Base-by-base conservation (phyloP, 352 stramenopile genomes). In the Globisporangium takayamanum region DNA sequence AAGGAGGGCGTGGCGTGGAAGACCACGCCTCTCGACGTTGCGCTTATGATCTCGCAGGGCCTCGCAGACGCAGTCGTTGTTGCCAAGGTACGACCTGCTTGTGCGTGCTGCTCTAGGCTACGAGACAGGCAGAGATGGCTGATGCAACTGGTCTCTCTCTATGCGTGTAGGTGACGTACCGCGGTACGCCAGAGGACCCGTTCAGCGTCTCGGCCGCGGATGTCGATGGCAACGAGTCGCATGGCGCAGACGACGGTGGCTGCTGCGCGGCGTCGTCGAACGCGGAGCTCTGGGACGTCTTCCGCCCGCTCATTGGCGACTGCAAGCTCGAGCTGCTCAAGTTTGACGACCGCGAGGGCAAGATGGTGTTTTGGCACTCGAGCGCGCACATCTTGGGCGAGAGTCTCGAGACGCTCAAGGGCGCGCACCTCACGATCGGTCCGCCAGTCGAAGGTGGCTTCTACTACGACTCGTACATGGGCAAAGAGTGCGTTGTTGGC, bases 391-490 rank as follows among this genome's bases (percentile, higher is more conserved):
- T 99, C 22, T 73, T 99, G 61, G 97, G 97, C 59, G 93, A 98
- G 70, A 96, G 91, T 30, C 81, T 99, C 28, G 97, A 99, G 74
- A 89, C 91, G 55, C 74, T 98, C 53, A 99, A 98, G 74, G 97
- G 97, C 48, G 88, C 74, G 52, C 94, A 98, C 63, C 80, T 99
- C 42, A 99, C 96, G 5, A 98, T 99, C 69, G 97, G 97, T 14
- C 97, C 97, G 25, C 94, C 89, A 39, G 77, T 98, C 28, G 88
- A 97, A 45, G 91, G 94, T 53, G 97, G 97, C 20, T 99, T 99
- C 68, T 99, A 99, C 75, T 99, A 99, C 70, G 97, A 99, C 87
- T 97, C 91, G 62, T 99, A 99, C 82, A 99, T 99, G 93, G 97
- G 97, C 57, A 74, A 80, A 28, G 65, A 89, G 65, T 68, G 53